Percentiles rank a stretch among this genome's conserved stretches.
Evolutionary conservation across 2,329 filamentous ascomycete species (phyloP).

Genomic region (Colletotrichum kahawae): DNA sequence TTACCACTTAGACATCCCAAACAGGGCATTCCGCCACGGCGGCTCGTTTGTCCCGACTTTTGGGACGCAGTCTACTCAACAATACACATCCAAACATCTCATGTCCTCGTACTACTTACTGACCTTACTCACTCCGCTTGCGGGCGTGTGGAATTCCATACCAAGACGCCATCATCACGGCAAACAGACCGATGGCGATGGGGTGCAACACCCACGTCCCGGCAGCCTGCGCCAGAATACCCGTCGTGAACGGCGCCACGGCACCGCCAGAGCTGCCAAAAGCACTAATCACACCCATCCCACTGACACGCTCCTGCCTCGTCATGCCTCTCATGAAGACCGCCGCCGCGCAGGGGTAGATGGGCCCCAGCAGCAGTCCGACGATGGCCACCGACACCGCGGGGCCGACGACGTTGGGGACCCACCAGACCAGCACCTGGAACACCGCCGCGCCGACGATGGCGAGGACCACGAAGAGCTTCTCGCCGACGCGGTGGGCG

Average conservation of each 20-base stretch:
- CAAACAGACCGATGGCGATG: constrained; percentile 70
- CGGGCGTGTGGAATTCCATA: constrained; percentile 57
- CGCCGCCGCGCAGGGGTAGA: constrained; percentile 76
- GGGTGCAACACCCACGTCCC: constrained; percentile 71
- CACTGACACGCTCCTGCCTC: constrained; percentile 63
- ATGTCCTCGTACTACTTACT: neutral
- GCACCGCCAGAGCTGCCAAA: constrained; percentile 74
- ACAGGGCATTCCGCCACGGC: neutral
- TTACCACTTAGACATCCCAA: neutral
- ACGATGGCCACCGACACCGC: constrained; percentile 72
- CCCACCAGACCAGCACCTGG: constrained; percentile 78
- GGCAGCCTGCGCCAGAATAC: constrained; percentile 64
- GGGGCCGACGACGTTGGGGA: constrained; percentile 76
- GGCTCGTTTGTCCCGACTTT: neutral
- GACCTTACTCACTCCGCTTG: constrained; percentile 63
- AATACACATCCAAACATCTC: too few species aligned
- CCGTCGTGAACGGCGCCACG: constrained; percentile 69
- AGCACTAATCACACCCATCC: constrained; percentile 71
- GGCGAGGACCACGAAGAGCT: constrained; percentile 68
- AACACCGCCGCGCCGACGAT: constrained; percentile 67
- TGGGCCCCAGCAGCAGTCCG: constrained; percentile 76
- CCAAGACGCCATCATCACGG: constrained; percentile 71
- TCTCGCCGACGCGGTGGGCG: constrained; percentile 73
- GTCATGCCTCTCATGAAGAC: constrained; percentile 67
- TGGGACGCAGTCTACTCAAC: neutral